phyloP scores from a whole-genome alignment of 768 basidiomycete genomes.

The Tulasnella calospora region DNA sequence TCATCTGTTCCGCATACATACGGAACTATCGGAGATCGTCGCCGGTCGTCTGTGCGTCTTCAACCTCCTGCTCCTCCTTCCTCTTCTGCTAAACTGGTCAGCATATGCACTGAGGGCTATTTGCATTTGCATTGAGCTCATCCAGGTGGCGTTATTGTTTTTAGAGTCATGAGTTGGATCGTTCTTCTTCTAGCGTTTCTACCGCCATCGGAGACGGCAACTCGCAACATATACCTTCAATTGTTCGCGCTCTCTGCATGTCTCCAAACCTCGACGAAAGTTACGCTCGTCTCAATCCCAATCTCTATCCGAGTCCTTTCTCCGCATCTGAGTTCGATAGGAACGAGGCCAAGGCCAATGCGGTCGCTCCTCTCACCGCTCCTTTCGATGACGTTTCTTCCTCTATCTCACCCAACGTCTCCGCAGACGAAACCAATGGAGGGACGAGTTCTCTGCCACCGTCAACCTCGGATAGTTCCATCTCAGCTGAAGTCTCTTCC shows the following conservation, averaged over 20 bases:
- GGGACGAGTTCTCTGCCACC: neutral
- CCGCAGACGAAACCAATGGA: no score
- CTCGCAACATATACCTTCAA: neutral
- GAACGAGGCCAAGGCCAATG: neutral
- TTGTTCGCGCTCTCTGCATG: slow-evolving; percentile 21
- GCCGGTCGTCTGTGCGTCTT: neutral
- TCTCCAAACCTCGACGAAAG: slow-evolving; percentile 20
- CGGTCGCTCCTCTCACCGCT: neutral
- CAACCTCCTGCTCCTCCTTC: neutral
- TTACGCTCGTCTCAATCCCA: slow-evolving; percentile 17
- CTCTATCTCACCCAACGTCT: neutral
- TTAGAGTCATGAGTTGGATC: neutral
- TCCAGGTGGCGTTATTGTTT: neutral
- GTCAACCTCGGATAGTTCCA: neutral
- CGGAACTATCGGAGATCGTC: neutral
- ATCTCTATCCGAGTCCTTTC: neutral
- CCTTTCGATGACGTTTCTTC: neutral
- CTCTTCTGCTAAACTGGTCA: neutral
- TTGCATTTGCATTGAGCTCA: neutral
- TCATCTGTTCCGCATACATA: neutral
- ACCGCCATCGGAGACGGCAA: neutral
- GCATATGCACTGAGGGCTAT: neutral
- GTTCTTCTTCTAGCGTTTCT: neutral
- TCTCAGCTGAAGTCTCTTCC: neutral
- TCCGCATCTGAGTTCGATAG: neutral